These are phyloP conservation scores for Zygoascus bituminiphila DNA, from an alignment of 805 yeast genomes.

Conservation along the genomic window DNA sequence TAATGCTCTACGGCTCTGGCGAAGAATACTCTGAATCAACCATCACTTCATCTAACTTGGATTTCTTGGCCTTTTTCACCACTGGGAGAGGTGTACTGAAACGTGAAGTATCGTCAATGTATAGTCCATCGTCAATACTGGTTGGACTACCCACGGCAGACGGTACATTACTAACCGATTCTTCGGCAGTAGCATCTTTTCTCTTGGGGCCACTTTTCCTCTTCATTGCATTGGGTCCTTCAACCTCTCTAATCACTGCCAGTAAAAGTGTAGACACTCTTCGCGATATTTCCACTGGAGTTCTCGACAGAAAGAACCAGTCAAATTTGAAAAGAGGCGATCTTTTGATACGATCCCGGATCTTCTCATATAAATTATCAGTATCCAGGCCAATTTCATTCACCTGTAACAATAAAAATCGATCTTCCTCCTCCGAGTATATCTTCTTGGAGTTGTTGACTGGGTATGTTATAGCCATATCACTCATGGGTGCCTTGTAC, in stretches of 20 bases:
- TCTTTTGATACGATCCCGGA: constrained; percentile 60
- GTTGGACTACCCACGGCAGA: constrained; percentile 17
- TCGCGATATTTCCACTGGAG: constrained; percentile 69
- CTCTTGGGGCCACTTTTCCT: constrained; percentile 22
- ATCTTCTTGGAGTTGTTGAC: constrained; percentile 61
- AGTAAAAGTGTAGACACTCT: constrained; percentile 73
- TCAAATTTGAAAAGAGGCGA: constrained; percentile 77
- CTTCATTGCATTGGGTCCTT: constrained; percentile 30
- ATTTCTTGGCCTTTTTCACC: constrained; percentile 10
- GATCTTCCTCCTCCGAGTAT: constrained; percentile 82
- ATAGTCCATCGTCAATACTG: constrained; percentile 13
- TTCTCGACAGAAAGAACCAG: constrained; percentile 75
- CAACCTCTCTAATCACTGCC: constrained; percentile 65
- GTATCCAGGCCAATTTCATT: constrained; percentile 72
- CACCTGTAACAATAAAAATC: constrained; percentile 71
- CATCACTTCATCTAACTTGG: neutral
- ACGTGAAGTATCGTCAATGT: constrained; percentile 3
- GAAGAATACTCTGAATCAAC: neutral
- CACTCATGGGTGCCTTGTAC: constrained; percentile 68
- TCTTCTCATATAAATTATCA: constrained; percentile 64
- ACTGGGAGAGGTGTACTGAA: constrained; percentile 8
- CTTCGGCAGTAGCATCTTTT: constrained; percentile 1
- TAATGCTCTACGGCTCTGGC: neutral
- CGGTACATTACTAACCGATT: constrained; percentile 2
- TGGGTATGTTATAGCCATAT: constrained; percentile 61